Conservation (phyloP, 345 rosid species). For the Cardamine resedifolia region DNA sequence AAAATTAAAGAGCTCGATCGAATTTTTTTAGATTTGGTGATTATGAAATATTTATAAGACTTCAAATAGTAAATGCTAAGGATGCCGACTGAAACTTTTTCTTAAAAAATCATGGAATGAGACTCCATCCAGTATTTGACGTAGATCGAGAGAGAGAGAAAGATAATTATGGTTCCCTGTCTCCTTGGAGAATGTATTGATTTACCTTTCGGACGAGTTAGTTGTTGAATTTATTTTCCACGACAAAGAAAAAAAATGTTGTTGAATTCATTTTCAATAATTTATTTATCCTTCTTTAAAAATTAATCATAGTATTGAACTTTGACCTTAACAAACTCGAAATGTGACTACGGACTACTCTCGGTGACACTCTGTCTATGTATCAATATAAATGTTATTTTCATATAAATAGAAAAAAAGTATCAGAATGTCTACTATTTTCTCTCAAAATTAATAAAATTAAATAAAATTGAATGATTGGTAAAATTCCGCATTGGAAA, state of each 20-base stretch:
- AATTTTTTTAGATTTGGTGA: neutral
- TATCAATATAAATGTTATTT: neutral
- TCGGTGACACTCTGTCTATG: neutral
- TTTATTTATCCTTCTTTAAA: no score
- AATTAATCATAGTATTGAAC: neutral
- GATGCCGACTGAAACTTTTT: neutral
- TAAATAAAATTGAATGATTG: neutral
- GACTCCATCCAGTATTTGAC: constrained; percentile 3
- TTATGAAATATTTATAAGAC: neutral
- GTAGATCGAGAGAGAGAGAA: constrained; percentile 7
- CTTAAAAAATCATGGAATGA: neutral
- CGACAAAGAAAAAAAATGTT: neutral
- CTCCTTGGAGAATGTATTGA: constrained; percentile 6
- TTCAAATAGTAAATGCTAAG: neutral
- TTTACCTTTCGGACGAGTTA: neutral
- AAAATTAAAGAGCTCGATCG: neutral
- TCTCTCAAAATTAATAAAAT: neutral
- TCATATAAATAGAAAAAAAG: neutral
- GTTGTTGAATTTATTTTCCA: constrained; percentile 16
- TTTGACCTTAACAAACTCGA: neutral
- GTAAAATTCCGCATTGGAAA: neutral
- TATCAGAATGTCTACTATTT: neutral
- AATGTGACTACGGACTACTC: neutral
- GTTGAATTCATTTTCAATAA: neutral
- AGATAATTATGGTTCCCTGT: constrained; percentile 13